Base-by-base conservation (phyloP, 768 basidiomycete genomes). In the Podaxis carcinomalis region DNA sequence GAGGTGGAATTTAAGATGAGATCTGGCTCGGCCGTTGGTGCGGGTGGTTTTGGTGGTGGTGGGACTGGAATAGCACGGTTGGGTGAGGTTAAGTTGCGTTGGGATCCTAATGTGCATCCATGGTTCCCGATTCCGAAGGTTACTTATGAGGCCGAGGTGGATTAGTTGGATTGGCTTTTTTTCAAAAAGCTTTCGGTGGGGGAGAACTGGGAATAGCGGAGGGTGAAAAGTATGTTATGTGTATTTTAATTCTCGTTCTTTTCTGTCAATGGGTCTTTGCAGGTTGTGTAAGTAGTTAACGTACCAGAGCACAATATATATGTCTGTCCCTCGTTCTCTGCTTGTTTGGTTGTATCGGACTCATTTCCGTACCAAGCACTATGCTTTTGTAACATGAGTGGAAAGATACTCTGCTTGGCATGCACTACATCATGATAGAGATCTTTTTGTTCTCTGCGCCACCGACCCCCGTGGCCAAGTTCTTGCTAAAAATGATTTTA, bases 31-130 rank as follows among this genome's bases (percentile, higher is more conserved):
- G 3, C 4, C 13, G 40, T 42, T 6, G 13, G 16, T 37, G 21
- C 11, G 16, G 32, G n/a, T 19, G 47, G 23, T 2, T 14, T 32
- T 32, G 1, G 27, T 14, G 1, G 27, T 14, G 28, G 9, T 2
- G n/a, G 27, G 39, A 42, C 13, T 14, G 40, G 37, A 5, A 25
- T 28, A 7, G 9, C 11, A 21, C n/a, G 40, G 3, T 3, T 37
- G 10, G 39, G 25, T 32, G 51, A 53, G 28, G 11, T 52, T 4
- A 25, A 49, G 7, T 14, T 61, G 28, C 42, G 28, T 44, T 60
- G 59, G 59, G 59, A 60, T 27, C 51, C 51, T 4, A 53, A 46
- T 36, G 36, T 61, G 9, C 59, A 61, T 21, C 59, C 59, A 23
- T 61, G 59, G 52, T 61, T 61, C 44, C 59, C 59, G 1, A 49